A percentile compares a stretch with the other conserved stretches of the same genome.
phyloP scores from a whole-genome alignment of 1,139 yeast genomes.

The Candida sanyaensis region DNA sequence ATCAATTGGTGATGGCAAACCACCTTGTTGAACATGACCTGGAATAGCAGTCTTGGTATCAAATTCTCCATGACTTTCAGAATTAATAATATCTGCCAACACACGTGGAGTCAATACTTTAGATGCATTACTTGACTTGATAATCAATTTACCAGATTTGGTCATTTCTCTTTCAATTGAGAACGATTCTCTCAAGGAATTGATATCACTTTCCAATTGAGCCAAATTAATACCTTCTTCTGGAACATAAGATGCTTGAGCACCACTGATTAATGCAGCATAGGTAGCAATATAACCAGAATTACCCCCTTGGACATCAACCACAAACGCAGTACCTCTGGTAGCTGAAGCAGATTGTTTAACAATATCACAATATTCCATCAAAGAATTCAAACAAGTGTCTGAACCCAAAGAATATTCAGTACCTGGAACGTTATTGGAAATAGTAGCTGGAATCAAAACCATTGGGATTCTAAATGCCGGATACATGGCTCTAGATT shows the following conservation, averaged over 20 bases:
- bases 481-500: conserved; percentile 65
- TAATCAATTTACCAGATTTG: conserved; percentile 77
- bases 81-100: conserved; percentile 78
- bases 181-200: conserved; percentile 56
- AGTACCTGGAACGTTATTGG: conserved; percentile 84
- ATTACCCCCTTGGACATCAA: conserved; percentile 87
- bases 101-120: conserved; percentile 78
- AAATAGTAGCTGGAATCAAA: conserved; percentile 78
- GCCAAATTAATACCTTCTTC: conserved; percentile 63
- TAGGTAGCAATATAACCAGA: conserved; percentile 77
- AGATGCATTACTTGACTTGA: conserved; percentile 86
- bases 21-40: conserved; percentile 98
- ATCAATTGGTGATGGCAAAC: conserved; percentile 92
- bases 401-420: conserved; percentile 79
- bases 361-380: conserved; percentile 76
- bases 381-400: conserved; percentile 74
- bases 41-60: conserved; percentile 97
- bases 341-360: conserved; percentile 80
- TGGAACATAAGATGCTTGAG: conserved; percentile 76
- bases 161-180: conserved; percentile 60
- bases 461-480: conserved; percentile 78
- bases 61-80: conserved; percentile 73
- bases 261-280: conserved; percentile 70
- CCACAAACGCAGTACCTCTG: conserved; percentile 74
- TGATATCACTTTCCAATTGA: conserved; percentile 63